Evolutionary conservation across 1,139 yeast species (phyloP), one percentile per base, ranked within the genome.

Genomic region (Suzukiozyma palmioleophila): DNA sequence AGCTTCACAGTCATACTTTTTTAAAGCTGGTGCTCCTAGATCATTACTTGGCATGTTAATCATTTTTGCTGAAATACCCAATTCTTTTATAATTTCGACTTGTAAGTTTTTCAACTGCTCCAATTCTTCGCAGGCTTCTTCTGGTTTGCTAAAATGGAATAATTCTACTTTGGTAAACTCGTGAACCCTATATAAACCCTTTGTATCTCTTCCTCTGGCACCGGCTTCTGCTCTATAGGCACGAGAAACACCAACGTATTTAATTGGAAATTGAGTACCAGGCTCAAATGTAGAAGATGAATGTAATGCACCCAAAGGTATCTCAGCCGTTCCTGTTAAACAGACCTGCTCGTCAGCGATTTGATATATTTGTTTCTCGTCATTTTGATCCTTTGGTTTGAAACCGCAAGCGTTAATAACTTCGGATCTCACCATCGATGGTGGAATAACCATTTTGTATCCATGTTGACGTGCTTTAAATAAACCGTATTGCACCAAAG

Each of bases 151-250:
- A 84, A 95, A 92, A 37, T 85, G 84, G 54, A 92, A 92, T 39
- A 94, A 65, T 59, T 94, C 99, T 1, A 92, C 95, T 57, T 94
- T 94, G n/a, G 96, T 87, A 58, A 94, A 94, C 62, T 94, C 99
- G 55, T 94, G 99, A 11, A 94, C 97, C 39, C 99, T 69, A 53
- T 92, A 94, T 2, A 94, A 67, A 0, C 99, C 99, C 52, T 82
- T 81, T 0, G 97, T 88, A 49, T 89, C 97, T 48, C 77, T 78
- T 1, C 99, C 99, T 43, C 96, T 75, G 2, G 98, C 94, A 1
- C 98, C 98, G 0, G 98, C 98, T 58, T 94, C 99, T 0, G 97
- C 96, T 47, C 99, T 73, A 56, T 81, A 94, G 45, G 96, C 80
- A 49, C 97, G 71, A 36, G 95, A 84, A 1, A 88, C 73, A 0